phyloP scores from a whole-genome alignment of 2,329 filamentous ascomycete genomes.

The Ceratocystiopsis brevicomis region DNA sequence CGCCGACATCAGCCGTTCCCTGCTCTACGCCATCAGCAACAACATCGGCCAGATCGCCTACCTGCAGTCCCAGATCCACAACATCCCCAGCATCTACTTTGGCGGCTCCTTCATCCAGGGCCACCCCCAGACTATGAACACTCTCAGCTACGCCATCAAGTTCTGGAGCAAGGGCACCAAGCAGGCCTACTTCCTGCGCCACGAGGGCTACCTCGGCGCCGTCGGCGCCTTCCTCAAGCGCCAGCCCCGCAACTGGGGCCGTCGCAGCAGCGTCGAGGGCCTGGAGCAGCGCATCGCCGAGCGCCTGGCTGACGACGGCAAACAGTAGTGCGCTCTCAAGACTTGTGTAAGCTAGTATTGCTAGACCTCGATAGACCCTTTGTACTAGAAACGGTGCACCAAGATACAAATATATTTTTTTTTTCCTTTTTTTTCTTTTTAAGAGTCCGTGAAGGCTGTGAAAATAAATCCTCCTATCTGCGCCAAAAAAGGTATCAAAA shows the following conservation, averaged over 20 bases:
- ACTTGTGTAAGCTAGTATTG: too few species aligned
- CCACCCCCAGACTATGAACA: constrained; percentile 95
- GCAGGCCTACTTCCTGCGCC: constrained; percentile 86
- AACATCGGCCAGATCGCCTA: constrained; percentile 98
- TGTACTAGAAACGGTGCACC: too few species aligned
- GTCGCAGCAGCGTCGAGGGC: constrained; percentile 56
- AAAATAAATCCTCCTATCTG: too few species aligned
- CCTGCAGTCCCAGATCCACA: constrained; percentile 89
- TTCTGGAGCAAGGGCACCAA: constrained; percentile 90
- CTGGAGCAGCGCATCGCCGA: constrained; percentile 5
- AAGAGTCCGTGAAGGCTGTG: too few species aligned
- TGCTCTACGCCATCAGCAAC: constrained; percentile 91
- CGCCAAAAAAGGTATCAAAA: too few species aligned
- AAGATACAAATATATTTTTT: too few species aligned
- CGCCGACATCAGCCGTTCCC: constrained; percentile 74
- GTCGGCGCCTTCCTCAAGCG: constrained; percentile 88
- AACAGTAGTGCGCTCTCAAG: background rate
- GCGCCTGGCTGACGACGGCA: constrained; percentile 3
- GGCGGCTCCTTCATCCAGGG: constrained; percentile 93
- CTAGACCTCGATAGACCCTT: too few species aligned
- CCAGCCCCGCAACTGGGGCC: constrained; percentile 79
- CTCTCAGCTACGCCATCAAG: constrained; percentile 85
- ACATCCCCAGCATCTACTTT: constrained; percentile 86
- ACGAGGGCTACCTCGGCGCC: constrained; percentile 86
- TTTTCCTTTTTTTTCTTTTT: too few species aligned